Evolutionary conservation across 116 monocot genomes (phyloP), one percentile per base, ranked within the genome.

Genomic region (Iris pallida): DNA sequence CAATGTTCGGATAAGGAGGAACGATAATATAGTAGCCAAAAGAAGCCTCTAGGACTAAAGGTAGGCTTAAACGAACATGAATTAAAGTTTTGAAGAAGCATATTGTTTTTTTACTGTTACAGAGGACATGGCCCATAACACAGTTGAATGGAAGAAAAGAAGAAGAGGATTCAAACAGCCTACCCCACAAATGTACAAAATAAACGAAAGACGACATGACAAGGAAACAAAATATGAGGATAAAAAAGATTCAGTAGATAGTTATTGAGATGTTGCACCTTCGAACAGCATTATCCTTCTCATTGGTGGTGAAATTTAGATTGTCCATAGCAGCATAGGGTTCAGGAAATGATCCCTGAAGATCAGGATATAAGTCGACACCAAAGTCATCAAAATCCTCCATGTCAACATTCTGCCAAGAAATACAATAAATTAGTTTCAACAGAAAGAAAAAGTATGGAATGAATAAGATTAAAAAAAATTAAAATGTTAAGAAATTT

Each of bases 371-470:
- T 47, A 89, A 63, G 61, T 85, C 89, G 70, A 74, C 53, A 40
- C 89, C 85, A 75, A 89, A 82, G 58, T 89, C 89, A 69, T 85
- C 89, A 77, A 85, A 89, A 49, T 79, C 63, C 57, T 82, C 77
- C 43, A 64, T 20, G 57, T 69, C 66, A 57, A 68, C 61, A 51
- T 82, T 78, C 85, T 89, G 73, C 49, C 64, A 40, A 65, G 9
- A 49, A 54, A 20, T 30, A 30, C 30, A 65, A 54, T 12, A 65
- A 20, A 47, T 2, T 15, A 47, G 17, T 15, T 11, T 65, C 20
- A 0, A 51, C 30, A 51, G 3, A 12, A 49, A 40, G 14, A 19
- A 16, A 65, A 15, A 49, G 5, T 40, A 65, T 17, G 51, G 18
- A 9, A 49, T 12, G 13, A 49, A 65, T 20, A 52, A 16, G 30